phyloP scores from a whole-genome alignment of 2,329 filamentous ascomycete genomes.

The Xylaria sp. region DNA sequence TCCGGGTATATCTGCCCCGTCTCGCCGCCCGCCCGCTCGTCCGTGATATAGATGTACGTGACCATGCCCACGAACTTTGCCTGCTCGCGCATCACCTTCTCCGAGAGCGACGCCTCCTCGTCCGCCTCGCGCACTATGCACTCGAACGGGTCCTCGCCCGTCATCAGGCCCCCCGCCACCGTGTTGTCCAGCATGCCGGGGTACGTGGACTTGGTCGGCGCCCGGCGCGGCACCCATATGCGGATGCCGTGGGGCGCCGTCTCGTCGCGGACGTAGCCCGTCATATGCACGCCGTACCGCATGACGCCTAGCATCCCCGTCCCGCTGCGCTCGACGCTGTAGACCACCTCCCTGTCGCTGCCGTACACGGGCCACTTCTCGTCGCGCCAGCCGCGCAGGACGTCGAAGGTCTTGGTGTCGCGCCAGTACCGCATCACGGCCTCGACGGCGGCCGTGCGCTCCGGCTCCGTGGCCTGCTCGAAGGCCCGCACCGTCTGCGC shows the following conservation, averaged over 20 bases:
- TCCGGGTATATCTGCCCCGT: conserved; percentile 87
- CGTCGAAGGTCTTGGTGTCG: conserved; percentile 74
- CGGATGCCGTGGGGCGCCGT: conserved; percentile 67
- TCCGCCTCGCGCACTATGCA: conserved; percentile 85
- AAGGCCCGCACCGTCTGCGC: conserved; percentile 73
- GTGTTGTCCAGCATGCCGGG: conserved; percentile 95
- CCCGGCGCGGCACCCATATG: conserved; percentile 86
- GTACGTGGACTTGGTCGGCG: conserved; percentile 85
- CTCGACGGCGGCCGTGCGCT: conserved; percentile 68
- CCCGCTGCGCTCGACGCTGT: conserved; percentile 81
- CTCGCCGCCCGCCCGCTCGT: conserved; percentile 81
- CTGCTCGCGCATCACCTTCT: conserved; percentile 70
- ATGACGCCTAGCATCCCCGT: conserved; percentile 79
- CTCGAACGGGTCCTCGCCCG: conserved; percentile 82
- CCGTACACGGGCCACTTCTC: conserved; percentile 86
- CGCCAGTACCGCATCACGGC: conserved; percentile 75
- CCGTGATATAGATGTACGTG: conserved; percentile 86
- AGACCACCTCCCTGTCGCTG: conserved; percentile 69
- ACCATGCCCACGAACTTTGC: conserved; percentile 74
- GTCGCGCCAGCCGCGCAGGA: conserved; percentile 82
- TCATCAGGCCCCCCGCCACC: conserved; percentile 84
- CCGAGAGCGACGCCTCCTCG: conserved; percentile 87
- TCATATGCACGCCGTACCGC: conserved; percentile 85
- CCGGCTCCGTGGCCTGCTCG: conserved; percentile 64
- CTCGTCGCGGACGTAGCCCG: conserved; percentile 70